Base-by-base conservation (phyloP, 2,329 filamentous ascomycete species). In the Claviceps sp. region DNA sequence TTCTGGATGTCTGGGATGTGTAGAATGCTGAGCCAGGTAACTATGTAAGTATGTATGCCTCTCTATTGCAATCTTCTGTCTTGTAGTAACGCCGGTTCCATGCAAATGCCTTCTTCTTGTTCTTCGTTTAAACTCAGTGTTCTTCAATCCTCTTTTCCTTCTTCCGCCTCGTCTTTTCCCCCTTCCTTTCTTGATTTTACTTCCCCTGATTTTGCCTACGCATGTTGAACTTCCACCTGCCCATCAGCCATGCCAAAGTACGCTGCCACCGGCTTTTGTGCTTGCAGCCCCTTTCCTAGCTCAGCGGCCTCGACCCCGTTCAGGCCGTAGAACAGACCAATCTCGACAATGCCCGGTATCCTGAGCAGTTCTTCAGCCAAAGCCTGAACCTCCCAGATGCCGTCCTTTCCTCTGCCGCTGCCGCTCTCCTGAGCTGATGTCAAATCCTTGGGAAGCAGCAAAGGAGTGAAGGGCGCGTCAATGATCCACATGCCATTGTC, bases 221-320 rank as follows among this genome's bases (percentile, higher is more conserved):
- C 53, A 41, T 50, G 46, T 41, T 67, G 65, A 34, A 67, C 60
- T 49, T 68, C 58, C 18, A 84, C 72, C 61, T 82, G 70, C 14
- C 87, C 87, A 62, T 88, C 86, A 45, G 85, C 79, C 81, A 93
- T 87, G 38, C 93, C 93, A 69, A 97, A 98, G 71, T 97, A 98
- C 24, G 89, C 90, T 30, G 89, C 89, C 13, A 96, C 78, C 0
- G 93, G 93, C 71, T 91, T 95, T 71, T 96, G 89, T 1, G 87
- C 89, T 47, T 86, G 84, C 47, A 81, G 70, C 51, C 76, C 72
- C 57, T 81, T 75, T 54, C 76, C 72, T 51, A 76, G 53, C 37
- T 60, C 59, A 20, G 63, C 72, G 43, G 77, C 78, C 65, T 94
- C 75, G 16, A 79, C 72, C 0, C 91, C 91, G 54, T 91, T 90